Percentiles rank a stretch among this genome's conserved stretches.
Conservation (phyloP, 2,329 filamentous ascomycete species). For the Fusarium longipes region DNA sequence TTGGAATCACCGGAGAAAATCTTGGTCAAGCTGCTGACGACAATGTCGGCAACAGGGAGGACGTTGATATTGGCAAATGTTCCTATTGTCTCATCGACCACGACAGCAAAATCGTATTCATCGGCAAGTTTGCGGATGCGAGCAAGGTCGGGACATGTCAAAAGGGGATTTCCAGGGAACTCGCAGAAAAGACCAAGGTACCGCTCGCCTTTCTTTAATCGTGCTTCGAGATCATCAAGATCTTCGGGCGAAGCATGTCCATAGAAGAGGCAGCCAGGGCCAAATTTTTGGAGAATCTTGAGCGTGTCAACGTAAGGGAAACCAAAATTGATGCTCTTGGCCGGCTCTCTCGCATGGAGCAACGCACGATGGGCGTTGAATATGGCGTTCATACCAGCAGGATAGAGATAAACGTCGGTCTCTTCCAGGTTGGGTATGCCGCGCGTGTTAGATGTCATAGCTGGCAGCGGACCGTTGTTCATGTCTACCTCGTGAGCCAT, state of each 20-base stretch:
- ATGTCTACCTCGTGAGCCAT: slow-evolving; percentile 76
- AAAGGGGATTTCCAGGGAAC: slow-evolving; percentile 91
- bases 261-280: slow-evolving; percentile 88
- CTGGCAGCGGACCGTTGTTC: slow-evolving; percentile 39
- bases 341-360: slow-evolving; percentile 69
- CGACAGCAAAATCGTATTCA: slow-evolving; percentile 86
- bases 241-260: slow-evolving; percentile 81
- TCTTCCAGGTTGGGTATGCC: slow-evolving; percentile 77
- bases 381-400: slow-evolving; percentile 94
- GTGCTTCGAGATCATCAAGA: slow-evolving; percentile 82
- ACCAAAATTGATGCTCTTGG: slow-evolving; percentile 90
- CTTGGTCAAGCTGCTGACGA: slow-evolving; percentile 95
- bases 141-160: slow-evolving; percentile 83
- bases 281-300: slow-evolving; percentile 95
- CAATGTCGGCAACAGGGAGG: slow-evolving; percentile 86
- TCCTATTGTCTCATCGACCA: slow-evolving; percentile 95
- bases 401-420: slow-evolving; percentile 88
- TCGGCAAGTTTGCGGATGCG: slow-evolving; percentile 86
- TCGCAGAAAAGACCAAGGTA: slow-evolving; percentile 92
- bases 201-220: slow-evolving; percentile 76
- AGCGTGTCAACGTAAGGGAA: slow-evolving; percentile 98
- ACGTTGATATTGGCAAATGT: slow-evolving; percentile 98
- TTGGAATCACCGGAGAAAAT: slow-evolving; percentile 98
- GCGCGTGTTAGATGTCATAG: slow-evolving; percentile 58
- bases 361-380: slow-evolving; percentile 86